These are phyloP conservation scores for Dinochytrium kinnereticum DNA, from an alignment of 371 early-diverging fungal species.

Conservation along the genomic window DNA sequence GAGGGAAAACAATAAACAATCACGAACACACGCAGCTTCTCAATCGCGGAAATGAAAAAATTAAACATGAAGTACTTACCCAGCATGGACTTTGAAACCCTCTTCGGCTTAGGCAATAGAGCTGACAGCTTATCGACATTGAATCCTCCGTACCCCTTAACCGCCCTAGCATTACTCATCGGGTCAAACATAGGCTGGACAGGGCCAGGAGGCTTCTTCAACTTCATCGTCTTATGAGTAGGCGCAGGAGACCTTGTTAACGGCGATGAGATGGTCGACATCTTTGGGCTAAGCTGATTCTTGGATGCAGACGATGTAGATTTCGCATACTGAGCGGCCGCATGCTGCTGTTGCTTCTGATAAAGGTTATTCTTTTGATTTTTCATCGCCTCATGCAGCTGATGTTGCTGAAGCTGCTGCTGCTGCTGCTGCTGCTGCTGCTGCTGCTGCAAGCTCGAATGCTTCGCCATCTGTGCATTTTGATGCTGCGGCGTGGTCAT, in stretches of 20 bases:
- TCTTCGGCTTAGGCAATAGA: conserved; percentile 1
- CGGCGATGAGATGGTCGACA: background rate
- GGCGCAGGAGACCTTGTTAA: background rate
- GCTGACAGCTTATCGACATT: conserved; percentile 18
- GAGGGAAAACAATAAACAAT: no score
- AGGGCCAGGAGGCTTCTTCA: background rate
- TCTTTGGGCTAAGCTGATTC: background rate
- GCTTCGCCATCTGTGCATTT: background rate
- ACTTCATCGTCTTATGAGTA: background rate
- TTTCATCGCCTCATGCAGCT: background rate
- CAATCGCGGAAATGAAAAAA: no score
- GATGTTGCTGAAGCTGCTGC: background rate
- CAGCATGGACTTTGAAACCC: conserved; percentile 3
- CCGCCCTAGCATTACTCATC: background rate
- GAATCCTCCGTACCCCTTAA: conserved; percentile 18
- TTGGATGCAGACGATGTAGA: background rate
- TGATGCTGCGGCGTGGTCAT: background rate
- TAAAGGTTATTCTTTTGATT: background rate
- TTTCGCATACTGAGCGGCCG: background rate
- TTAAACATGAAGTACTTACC: no score
- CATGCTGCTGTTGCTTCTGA: background rate
- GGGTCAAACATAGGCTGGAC: background rate
- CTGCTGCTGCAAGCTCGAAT: background rate
- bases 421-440: background rate
- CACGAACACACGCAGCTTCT: no score